Evolutionary conservation across 2,329 filamentous ascomycete genomes (phyloP), one percentile per base, ranked within the genome.

Genomic region (Didymella glomerata): DNA sequence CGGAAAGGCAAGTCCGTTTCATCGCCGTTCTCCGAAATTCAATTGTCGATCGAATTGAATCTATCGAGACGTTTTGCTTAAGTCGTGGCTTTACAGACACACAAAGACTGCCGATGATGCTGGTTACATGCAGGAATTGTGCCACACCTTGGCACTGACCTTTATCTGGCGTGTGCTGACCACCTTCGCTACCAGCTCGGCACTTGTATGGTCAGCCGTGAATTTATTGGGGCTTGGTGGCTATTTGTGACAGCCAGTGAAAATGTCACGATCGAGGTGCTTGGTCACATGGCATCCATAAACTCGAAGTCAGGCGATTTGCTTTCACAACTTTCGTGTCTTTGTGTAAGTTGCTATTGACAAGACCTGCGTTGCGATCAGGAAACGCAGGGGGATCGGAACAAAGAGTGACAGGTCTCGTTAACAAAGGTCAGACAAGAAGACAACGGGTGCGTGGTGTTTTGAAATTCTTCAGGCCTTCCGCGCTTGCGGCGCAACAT

Each of bases 101-200:
- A 20, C 18, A 16, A 36, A 40, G 28, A 11, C 36, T 22, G 28
- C 44, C 14, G 18, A 38, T 58, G 48, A 48, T 48, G 49, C 38
- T 49, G 48, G 49, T 48, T 48, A 48, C 45, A 32, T 53, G 55
- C 48, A 58, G 38, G 36, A 48, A 51, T 30, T 48, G 48, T 42
- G 48, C 42, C 54, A 41, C 27, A 47, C 18, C 41, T 52, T 56
- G 46, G 53, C 53, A 40, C 38, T 30, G 34, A 22, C n/a, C 34
- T 48, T 52, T 47, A 50, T 5, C 54, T 36, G 48, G 42, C 32
- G 54, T 41, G 18, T 40, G 54, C 56, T 59, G 56, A 59, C 56
- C 50, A 54, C 56, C 56, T 51, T 50, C 32, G 40, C 46, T 18
- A 40, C 18, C 14, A 30, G 13, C n/a, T 25, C 34, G 32, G 34